Evolutionary conservation across 2,329 filamentous ascomycete species (phyloP), one percentile per base, ranked within the genome.

Genomic region (Ascochyta koolunga): DNA sequence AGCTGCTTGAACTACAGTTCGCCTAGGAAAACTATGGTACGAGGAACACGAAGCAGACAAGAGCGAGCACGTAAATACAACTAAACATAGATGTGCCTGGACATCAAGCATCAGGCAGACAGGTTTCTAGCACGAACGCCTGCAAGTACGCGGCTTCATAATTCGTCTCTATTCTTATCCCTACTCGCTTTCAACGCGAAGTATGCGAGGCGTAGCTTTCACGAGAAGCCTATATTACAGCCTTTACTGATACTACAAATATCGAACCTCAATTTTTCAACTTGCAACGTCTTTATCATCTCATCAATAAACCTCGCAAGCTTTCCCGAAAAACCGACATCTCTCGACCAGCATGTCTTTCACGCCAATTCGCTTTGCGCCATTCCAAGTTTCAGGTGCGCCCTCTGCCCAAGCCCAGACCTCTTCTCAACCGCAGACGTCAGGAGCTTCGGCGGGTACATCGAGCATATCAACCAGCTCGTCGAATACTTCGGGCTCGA

Each of bases 311-410:
- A 29, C 10, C 4, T 15, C 4, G 13, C 11, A 1, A 10, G 4
- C 3, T 29, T 11, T 2, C 11, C 5, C 27, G 11, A 13, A 11
- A 29, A 13, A 4, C 27, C 27, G 5, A 29, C 27, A 3, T 4
- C 5, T 11, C 22, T 15, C 7, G 7, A 39, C 15, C 10, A 56
- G 3, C 13, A 64, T 64, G 61, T 60, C 56, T 10, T 61, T 70
- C 11, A 60, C 68, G 15, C 69, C 69, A 0, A 70, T 71, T 31
- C 67, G 69, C 41, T 60, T 72, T 45, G 52, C 61, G 2, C 68
- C 67, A 5, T 69, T 72, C 19, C 69, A 72, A 57, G 58, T 71
- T 33, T 45, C 48, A 22, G 65, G 58, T 44, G 56, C 58, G 11
- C 61, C 67, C 4, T 56, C 63, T 6, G 10, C 19, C 4, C 19